Evolutionary conservation across 2,329 filamentous ascomycete genomes (phyloP).

Genomic region (Neocucurbitaria cava): DNA sequence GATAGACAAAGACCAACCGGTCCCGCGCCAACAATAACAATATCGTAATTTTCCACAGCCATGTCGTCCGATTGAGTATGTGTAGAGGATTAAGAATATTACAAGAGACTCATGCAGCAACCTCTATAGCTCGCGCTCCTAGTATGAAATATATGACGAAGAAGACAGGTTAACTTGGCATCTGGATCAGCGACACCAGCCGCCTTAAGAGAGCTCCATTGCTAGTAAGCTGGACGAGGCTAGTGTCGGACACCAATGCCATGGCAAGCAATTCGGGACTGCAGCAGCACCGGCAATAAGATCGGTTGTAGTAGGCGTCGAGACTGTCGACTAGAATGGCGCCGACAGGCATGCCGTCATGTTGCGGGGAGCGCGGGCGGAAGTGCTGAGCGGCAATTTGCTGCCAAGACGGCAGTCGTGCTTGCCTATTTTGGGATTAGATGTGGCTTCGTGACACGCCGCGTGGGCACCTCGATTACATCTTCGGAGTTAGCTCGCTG

Average conservation of each 20-base stretch:
- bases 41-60: conserved; percentile 63
- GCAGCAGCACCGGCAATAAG: conserved; percentile 28
- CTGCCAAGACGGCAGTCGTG: background rate
- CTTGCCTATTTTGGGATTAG: background rate
- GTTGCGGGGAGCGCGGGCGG: conserved; percentile 35
- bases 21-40: conserved; percentile 86
- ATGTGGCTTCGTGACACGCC: background rate
- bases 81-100: conserved; percentile 1
- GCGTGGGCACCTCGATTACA: background rate
- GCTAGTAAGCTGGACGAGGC: conserved; percentile 15
- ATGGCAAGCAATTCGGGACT: conserved; percentile 37
- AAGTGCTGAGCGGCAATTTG: conserved; percentile 33
- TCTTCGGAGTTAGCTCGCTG: background rate
- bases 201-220: conserved; percentile 19
- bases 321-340: conserved; percentile 13
- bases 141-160: conserved; percentile 7
- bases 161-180: conserved; percentile 12
- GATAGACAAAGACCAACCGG: conserved; percentile 88
- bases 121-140: conserved; percentile 1
- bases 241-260: conserved; percentile 22
- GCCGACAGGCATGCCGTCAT: conserved; percentile 31
- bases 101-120: conserved; percentile 1
- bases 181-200: background rate
- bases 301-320: conserved; percentile 27
- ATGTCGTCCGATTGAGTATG: conserved; percentile 11